These are phyloP conservation scores for Eudorina sp. DNA, from an alignment of 139 green algal species.

Conservation along the genomic window DNA sequence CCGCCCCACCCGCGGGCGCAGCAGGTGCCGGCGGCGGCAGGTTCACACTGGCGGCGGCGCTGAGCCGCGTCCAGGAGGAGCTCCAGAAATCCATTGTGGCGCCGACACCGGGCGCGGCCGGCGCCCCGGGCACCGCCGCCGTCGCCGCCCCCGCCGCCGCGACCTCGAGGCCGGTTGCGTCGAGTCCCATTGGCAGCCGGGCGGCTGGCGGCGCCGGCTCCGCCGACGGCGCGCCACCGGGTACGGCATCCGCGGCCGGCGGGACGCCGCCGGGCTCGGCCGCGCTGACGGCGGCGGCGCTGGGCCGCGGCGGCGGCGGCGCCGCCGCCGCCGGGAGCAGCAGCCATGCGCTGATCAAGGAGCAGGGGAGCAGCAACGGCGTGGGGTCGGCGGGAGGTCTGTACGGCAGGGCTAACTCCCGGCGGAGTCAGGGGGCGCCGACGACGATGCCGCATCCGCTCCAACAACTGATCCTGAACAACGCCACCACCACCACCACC, in stretches of 20 bases:
- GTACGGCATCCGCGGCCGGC: not conserved
- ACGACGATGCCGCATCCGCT: not conserved
- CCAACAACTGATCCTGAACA: too few species aligned
- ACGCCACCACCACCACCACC: not conserved
- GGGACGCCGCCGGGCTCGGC: not conserved
- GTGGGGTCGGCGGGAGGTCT: not conserved
- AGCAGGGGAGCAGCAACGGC: slow-evolving; percentile 35
- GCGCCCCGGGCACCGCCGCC: not conserved
- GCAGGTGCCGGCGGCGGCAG: not conserved
- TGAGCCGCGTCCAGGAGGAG: slow-evolving; percentile 28
- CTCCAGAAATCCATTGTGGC: slow-evolving; percentile 24
- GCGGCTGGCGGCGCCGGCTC: not conserved
- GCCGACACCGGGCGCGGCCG: not conserved
- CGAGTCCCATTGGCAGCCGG: not conserved
- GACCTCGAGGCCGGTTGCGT: not conserved
- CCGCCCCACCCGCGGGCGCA: not conserved
- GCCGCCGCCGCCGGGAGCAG: not conserved
- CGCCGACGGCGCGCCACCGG: not conserved
- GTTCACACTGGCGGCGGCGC: slow-evolving; percentile 35
- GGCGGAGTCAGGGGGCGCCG: not conserved
- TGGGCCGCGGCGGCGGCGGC: not conserved
- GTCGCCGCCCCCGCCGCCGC: not conserved
- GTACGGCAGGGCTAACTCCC: not conserved
- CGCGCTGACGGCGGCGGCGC: not conserved
- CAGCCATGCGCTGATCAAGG: not conserved